A percentile compares a stretch with the other conserved stretches of the same genome.
phyloP scores from a whole-genome alignment of 768 basidiomycete genomes.

The Russula lepida region DNA sequence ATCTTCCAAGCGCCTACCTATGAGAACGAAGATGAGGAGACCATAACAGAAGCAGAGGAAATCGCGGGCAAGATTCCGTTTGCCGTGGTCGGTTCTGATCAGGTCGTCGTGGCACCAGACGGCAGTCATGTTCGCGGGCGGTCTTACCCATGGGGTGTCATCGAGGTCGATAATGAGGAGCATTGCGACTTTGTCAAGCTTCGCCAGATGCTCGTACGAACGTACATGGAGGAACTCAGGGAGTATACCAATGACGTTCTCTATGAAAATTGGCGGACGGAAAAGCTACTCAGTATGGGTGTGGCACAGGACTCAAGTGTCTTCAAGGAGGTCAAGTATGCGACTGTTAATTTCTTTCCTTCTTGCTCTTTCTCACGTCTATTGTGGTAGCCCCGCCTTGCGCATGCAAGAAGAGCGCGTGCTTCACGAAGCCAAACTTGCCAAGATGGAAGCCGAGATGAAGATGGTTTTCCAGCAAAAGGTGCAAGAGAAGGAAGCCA shows the following conservation, averaged over 20 bases:
- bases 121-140: constrained; percentile 92
- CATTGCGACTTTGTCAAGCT: constrained; percentile 99
- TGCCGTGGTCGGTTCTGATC: constrained; percentile 93
- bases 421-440: constrained; percentile 92
- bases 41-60: constrained; percentile 93
- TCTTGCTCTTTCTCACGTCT: neutral
- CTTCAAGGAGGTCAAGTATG: constrained; percentile 99
- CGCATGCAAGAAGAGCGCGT: constrained; percentile 94
- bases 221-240: constrained; percentile 98
- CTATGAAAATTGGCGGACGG: constrained; percentile 97
- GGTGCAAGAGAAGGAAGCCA: constrained; percentile 98
- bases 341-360: constrained; percentile 16
- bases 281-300: constrained; percentile 95
- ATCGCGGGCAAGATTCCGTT: constrained; percentile 98
- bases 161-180: constrained; percentile 98
- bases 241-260: constrained; percentile 94
- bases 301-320: constrained; percentile 95
- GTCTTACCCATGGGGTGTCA: constrained; percentile 96
- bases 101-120: constrained; percentile 70
- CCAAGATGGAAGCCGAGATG: constrained; percentile 99
- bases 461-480: constrained; percentile 99
- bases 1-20: constrained; percentile 98
- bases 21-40: constrained; percentile 98
- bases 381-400: constrained; percentile 69
- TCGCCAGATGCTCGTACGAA: constrained; percentile 97